These are phyloP conservation scores for Tylopilus intermedius DNA, from an alignment of 768 basidiomycete genomes.

Conservation along the genomic window DNA sequence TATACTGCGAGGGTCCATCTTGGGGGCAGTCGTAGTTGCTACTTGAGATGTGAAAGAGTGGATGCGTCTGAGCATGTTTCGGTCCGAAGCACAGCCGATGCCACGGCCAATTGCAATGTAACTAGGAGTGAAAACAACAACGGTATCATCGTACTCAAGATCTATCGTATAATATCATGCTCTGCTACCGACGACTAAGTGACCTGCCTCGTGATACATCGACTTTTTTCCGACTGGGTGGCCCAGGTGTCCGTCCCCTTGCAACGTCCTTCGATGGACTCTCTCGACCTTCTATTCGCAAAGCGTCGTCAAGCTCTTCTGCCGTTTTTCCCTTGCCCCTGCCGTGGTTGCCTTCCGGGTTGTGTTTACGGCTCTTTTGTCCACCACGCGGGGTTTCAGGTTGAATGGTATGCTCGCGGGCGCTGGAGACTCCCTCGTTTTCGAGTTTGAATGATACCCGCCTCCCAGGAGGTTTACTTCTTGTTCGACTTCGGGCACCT, in stretches of 20 bases:
- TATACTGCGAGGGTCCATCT: conserved; percentile 18
- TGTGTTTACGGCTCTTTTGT: conserved; percentile 6
- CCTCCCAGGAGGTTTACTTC: conserved; percentile 52
- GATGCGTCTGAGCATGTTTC: conserved; percentile 7
- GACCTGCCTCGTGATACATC: conserved; percentile 19
- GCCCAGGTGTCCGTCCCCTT: conserved; percentile 28
- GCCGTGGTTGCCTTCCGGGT: conserved; percentile 12
- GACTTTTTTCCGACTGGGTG: conserved; percentile 15
- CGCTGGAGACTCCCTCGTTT: conserved; percentile 15
- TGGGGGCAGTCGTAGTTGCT: conserved; percentile 5
- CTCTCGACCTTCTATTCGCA: conserved; percentile 14
- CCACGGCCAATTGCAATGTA: too few relatives aligned
- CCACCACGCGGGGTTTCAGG: conserved; percentile 3
- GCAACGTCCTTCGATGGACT: conserved; percentile 6
- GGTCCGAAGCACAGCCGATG: neutral
- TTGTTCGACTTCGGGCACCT: conserved; percentile 36
- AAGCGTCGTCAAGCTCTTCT: neutral
- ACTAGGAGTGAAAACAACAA: conserved; percentile 4
- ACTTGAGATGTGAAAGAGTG: neutral
- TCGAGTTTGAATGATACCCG: conserved; percentile 53
- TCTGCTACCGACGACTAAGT: conserved; percentile 19
- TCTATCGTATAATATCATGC: conserved; percentile 6
- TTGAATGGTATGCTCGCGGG: conserved; percentile 6
- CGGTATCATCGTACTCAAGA: neutral
- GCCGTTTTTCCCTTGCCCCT: conserved; percentile 15